A percentile compares a stretch with the other conserved stretches of the same genome.
These are phyloP conservation scores for Porphyrellus cyaneotinctus DNA, from an alignment of 768 basidiomycete species.

Conservation along the genomic window DNA sequence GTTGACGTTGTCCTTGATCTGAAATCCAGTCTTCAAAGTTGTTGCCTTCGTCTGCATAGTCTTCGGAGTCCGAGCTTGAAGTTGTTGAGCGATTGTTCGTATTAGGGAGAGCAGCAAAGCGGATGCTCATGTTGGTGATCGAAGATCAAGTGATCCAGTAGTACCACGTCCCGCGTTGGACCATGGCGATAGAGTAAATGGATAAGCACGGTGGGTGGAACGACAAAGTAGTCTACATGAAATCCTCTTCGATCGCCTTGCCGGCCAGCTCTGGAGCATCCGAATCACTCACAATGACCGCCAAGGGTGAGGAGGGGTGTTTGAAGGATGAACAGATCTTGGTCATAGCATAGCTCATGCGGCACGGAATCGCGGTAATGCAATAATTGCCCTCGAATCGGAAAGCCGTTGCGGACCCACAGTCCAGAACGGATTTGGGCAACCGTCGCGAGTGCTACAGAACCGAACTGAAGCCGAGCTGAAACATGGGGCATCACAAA, in stretches of 20 bases:
- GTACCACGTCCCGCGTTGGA: too few species aligned
- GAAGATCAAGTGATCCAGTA: neutral
- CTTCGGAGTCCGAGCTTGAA: conserved; percentile 25
- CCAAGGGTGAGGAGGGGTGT: conserved; percentile 74
- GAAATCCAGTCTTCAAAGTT: conserved; percentile 81
- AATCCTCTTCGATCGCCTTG: conserved; percentile 81
- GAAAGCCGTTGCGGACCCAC: conserved; percentile 97
- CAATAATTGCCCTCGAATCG: conserved; percentile 88
- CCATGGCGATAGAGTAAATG: neutral
- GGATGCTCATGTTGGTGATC: conserved; percentile 27
- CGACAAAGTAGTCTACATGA: conserved; percentile 55
- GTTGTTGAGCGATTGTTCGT: conserved; percentile 8
- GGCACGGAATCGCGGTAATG: conserved; percentile 97
- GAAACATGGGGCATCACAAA: neutral
- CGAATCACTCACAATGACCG: conserved; percentile 73
- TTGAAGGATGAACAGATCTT: conserved; percentile 90
- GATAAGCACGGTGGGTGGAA: neutral
- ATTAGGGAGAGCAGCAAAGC: conserved; percentile 17
- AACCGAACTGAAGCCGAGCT: neutral
- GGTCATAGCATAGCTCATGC: conserved; percentile 94
- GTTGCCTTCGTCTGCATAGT: conserved; percentile 44
- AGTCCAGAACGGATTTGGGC: conserved; percentile 93
- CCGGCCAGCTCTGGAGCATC: conserved; percentile 52
- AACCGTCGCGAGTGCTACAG: conserved; percentile 77
- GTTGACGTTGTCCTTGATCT: conserved; percentile 50